Base-by-base conservation (phyloP, 257 asterid genomes). In the Solanum clarkiae region DNA sequence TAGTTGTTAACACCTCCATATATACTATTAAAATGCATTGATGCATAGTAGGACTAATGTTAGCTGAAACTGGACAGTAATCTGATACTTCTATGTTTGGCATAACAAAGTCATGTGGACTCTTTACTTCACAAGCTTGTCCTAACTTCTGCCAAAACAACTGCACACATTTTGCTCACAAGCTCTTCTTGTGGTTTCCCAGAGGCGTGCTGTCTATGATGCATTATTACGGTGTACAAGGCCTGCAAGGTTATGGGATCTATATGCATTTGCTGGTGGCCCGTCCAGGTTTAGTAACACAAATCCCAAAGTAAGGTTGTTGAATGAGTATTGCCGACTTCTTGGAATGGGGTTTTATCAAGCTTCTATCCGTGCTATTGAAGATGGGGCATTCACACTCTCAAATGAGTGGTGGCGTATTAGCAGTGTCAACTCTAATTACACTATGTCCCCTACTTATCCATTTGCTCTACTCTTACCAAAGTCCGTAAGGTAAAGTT, bases 401-500 rank as follows among this genome's bases (percentile, higher is more conserved):
- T 95, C 97, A 68, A 95, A 93, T 90, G 94, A 93, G 83, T 87
- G 91, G 93, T 96, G 99, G 99, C 93, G 99, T 88, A 94, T 96
- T 86, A 96, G 97, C 91, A 88, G 87, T 71, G 90, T 92, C 86
- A 96, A 96, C 86, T 90, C 90, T 68, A 91, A 88, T 86, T 95
- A 96, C 85, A 84, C 94, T 60, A 86, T 95, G 93, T 92, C 93
- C 88, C 88, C 95, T 15, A 96, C 99, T 85, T 96, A 96, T 91
- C 98, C 99, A 62, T 96, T 95, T 92, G 99, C 98, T 2, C 87
- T 96, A 95, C 98, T 96, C 81, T 85, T 95, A 88, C 99, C 99
- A 55, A 95, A 91, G 80, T 93, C 94, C 89, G 89, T 94, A 65
- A 90, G 99, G 99, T 92, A 80, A 89, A 89, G 81, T 84, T 72